Evolutionary conservation across 2,329 filamentous ascomycete genomes (phyloP).

Genomic region (Cadophora malorum): DNA sequence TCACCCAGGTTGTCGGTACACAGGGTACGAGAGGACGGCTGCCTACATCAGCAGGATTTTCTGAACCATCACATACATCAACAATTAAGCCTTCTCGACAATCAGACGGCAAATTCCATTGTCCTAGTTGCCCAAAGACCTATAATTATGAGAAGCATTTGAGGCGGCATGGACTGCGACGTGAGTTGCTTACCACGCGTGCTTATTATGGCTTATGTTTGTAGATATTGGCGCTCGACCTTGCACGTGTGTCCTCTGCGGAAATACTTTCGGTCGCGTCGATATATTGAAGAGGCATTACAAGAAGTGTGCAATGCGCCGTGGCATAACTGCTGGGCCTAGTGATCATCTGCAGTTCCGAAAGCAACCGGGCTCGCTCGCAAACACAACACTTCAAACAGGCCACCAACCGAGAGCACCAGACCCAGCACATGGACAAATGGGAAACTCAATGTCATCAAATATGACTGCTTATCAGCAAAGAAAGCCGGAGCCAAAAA

Average conservation of each 20-base stretch:
- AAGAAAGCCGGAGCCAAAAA: background rate
- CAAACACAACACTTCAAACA: background rate
- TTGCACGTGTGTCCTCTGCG: background rate
- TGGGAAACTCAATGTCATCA: background rate
- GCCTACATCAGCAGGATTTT: background rate
- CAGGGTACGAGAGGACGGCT: background rate
- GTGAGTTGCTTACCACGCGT: background rate
- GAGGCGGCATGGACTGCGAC: background rate
- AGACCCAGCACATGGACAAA: background rate
- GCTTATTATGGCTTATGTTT: background rate
- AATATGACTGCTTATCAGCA: background rate
- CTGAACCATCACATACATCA: background rate
- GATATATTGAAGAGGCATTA: background rate
- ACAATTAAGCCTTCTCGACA: background rate
- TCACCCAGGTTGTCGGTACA: background rate
- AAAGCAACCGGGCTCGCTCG: too few species aligned
- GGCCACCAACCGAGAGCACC: background rate
- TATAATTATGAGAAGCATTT: background rate
- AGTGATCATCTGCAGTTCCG: background rate
- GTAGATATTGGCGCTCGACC: background rate
- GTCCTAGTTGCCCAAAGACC: background rate
- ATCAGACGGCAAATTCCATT: background rate
- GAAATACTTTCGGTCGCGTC: background rate
- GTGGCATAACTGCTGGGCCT: background rate
- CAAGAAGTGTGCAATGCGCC: background rate